Base-by-base conservation (phyloP, 176 grass and related monocot species). In the barley (Hordeum vulgare) region DNA sequence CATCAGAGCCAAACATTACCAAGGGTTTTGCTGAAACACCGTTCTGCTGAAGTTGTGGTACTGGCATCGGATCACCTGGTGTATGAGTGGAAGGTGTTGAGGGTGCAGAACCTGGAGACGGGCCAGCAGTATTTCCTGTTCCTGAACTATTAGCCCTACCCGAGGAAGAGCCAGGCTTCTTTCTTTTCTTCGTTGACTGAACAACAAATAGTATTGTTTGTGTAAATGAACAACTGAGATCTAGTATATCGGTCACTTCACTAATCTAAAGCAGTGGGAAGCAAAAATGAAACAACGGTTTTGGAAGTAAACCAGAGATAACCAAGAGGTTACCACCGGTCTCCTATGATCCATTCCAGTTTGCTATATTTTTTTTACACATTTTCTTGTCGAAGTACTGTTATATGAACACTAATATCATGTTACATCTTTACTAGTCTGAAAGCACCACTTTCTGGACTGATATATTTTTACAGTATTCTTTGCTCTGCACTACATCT, bases 61-160 rank as follows among this genome's bases (percentile, higher is more conserved):
- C 88, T 81, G 97, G 96, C 77, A 96, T 90, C 21, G 88, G 85
- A 81, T 99, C 97, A 83, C 97, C 89, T 72, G 93, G 93, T 58
- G 97, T 99, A 86, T 99, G 97, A 56, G 93, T 99, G 24, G 97
- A 99, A 39, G 97, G 97, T 27, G 97, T 99, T 2, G 97, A 99
- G 8, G 97, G 97, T 45, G 91, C 93, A 81, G 97, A 99, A 85
- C 97, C 87, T 77, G 93, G 97, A 93, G 97, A 99, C 5, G 97
- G 97, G 1, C 97, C 97, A 75, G 93, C 86, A 29, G 97, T 99
- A 83, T 99, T 99, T 81, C 88, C 91, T 5, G 97, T 99, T 74
- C 97, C 97, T 86, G 93, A 88, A 86, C 93, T 95, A 75, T 95
- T 95, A 36, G 93, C 93, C 69, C 88, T 91, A 57, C 93, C 93